Percentiles rank a stretch among this genome's conserved stretches.
Evolutionary conservation across 2,329 filamentous ascomycete genomes (phyloP).

Genomic region (Capronia epimyces): DNA sequence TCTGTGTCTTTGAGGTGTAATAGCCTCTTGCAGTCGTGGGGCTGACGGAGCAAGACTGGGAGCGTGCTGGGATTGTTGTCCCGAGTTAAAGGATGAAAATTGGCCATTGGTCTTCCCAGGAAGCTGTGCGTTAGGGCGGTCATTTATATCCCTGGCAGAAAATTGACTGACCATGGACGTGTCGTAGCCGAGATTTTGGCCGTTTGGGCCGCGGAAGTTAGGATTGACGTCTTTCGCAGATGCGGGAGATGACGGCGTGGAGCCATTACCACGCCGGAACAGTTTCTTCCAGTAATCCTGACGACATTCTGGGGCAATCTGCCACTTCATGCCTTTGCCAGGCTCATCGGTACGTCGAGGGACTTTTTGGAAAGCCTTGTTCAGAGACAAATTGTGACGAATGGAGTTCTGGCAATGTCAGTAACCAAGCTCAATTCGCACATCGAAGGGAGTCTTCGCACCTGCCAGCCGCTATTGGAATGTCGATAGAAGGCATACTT

Average conservation of each 20-base stretch:
- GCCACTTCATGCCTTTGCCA: slow-evolving; percentile 99
- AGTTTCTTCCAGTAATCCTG: slow-evolving; percentile 80
- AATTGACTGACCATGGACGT: slow-evolving; percentile 38
- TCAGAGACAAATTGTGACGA: slow-evolving; percentile 89
- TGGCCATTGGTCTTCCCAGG: slow-evolving; percentile 19
- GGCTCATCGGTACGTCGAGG: slow-evolving; percentile 89
- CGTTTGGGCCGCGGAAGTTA: slow-evolving; percentile 36
- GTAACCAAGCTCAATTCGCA: neutral
- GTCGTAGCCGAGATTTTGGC: slow-evolving; percentile 31
- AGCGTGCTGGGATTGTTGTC: slow-evolving; percentile 17
- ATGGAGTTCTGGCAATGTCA: slow-evolving; percentile 69
- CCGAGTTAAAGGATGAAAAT: slow-evolving; percentile 21
- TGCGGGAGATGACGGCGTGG: slow-evolving; percentile 42
- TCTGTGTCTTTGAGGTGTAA: slow-evolving; percentile 45
- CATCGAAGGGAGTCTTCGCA: slow-evolving; percentile 39
- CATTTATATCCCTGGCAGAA: slow-evolving; percentile 28
- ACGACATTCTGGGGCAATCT: slow-evolving; percentile 74
- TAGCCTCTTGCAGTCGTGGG: slow-evolving; percentile 41
- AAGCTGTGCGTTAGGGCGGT: slow-evolving; percentile 11
- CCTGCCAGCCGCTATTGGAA: slow-evolving; percentile 85
- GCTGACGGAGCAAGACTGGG: slow-evolving; percentile 34
- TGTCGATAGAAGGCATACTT: slow-evolving; percentile 91
- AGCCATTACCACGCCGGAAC: slow-evolving; percentile 38
- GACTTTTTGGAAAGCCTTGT: slow-evolving; percentile 91
- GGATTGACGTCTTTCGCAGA: slow-evolving; percentile 39